A percentile compares a stretch with the other conserved stretches of the same genome.
These are phyloP conservation scores for Lolium multiflorum DNA, from an alignment of 176 grass and related monocot species.

Conservation along the genomic window DNA sequence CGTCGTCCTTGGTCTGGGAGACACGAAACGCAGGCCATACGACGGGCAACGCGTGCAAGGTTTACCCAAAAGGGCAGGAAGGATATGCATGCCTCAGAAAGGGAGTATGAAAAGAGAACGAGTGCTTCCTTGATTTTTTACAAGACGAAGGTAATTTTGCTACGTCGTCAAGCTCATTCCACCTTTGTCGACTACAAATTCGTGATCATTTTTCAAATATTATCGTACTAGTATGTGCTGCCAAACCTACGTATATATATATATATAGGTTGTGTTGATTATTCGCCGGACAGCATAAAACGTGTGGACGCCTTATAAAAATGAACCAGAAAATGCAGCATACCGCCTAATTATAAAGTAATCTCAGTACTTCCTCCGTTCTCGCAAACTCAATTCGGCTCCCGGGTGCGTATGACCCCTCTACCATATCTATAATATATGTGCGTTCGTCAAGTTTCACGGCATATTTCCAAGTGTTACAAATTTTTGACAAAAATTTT, in stretches of 20 bases:
- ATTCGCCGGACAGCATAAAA: background rate
- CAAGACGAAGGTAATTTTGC: background rate
- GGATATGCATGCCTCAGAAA: background rate
- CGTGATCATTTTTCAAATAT: background rate
- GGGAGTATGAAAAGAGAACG: background rate
- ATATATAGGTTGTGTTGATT: background rate
- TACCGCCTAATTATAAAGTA: background rate
- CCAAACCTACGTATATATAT: background rate
- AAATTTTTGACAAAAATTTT: too few species aligned
- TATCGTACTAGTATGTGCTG: background rate
- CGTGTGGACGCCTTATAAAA: background rate
- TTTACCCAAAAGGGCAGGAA: background rate
- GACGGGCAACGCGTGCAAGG: background rate
- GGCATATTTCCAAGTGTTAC: too few species aligned
- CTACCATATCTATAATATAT: too few species aligned
- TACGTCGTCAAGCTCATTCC: background rate
- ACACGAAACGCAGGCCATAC: background rate
- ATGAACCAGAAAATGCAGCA: background rate
- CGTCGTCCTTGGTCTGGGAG: slow-evolving; percentile 12
- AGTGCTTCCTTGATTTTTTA: background rate
- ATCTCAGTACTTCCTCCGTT: too few species aligned
- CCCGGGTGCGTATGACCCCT: too few species aligned
- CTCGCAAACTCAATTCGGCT: too few species aligned
- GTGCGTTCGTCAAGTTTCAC: too few species aligned
- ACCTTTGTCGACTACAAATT: background rate